phyloP scores from a whole-genome alignment of 345 rosid species.

The Gossypium stocksii region DNA sequence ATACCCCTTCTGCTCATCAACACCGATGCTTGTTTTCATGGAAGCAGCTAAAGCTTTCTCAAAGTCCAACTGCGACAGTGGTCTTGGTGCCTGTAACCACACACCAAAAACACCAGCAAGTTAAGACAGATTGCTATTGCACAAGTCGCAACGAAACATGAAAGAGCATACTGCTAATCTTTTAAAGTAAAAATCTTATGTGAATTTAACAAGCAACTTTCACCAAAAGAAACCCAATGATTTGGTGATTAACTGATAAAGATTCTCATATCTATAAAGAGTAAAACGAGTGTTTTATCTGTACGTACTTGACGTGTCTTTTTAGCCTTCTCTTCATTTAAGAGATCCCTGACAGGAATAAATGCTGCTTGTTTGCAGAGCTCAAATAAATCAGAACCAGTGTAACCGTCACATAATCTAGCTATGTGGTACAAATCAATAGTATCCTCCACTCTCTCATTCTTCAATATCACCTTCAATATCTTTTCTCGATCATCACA shows the following conservation, averaged over 20 bases:
- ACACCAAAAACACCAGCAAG: neutral
- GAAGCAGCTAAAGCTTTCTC: constrained; percentile 61
- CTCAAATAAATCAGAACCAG: constrained; percentile 90
- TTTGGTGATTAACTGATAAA: neutral
- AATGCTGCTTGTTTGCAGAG: constrained; percentile 96
- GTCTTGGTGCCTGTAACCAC: constrained; percentile 38
- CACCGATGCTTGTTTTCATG: constrained; percentile 55
- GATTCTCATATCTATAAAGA: neutral
- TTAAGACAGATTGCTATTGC: neutral
- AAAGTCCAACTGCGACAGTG: constrained; percentile 60
- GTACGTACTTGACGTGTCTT: constrained; percentile 50
- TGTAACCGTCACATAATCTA: constrained; percentile 64
- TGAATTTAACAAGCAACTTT: neutral
- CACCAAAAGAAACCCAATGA: neutral
- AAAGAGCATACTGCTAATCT: neutral
- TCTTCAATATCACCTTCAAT: constrained; percentile 79
- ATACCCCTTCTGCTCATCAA: constrained; percentile 48
- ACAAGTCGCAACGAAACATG: neutral
- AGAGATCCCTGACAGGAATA: constrained; percentile 73
- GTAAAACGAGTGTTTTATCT: neutral
- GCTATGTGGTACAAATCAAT: constrained; percentile 66
- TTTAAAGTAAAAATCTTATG: neutral
- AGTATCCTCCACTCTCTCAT: constrained; percentile 54
- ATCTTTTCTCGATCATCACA: constrained; percentile 66
- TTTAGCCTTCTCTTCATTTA: constrained; percentile 76